Percentiles rank a stretch among this genome's conserved stretches.
Evolutionary conservation across 768 basidiomycete genomes (phyloP).

Genomic region (Tylopilus plumbeoviolaceoides): DNA sequence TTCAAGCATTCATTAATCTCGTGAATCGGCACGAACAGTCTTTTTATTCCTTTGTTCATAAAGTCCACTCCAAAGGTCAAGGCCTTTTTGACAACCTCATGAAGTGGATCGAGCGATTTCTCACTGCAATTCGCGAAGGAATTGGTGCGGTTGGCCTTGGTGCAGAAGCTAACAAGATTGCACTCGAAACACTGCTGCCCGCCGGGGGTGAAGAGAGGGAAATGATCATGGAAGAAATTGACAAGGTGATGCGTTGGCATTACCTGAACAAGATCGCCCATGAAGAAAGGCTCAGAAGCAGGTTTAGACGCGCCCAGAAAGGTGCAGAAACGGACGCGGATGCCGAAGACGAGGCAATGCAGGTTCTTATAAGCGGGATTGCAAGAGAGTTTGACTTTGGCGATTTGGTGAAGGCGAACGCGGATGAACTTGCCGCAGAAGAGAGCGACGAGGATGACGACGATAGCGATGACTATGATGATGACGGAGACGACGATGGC

Average conservation of each 20-base stretch:
- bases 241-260: slow-evolving; percentile 86
- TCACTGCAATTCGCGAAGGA: slow-evolving; percentile 87
- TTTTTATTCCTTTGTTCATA: slow-evolving; percentile 97
- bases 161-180: slow-evolving; percentile 37
- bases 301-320: slow-evolving; percentile 64
- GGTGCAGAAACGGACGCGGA: slow-evolving; percentile 46
- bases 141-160: slow-evolving; percentile 43
- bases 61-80: slow-evolving; percentile 95
- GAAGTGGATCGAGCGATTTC: slow-evolving; percentile 95
- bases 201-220: slow-evolving; percentile 73
- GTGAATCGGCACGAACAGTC: slow-evolving; percentile 92
- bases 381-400: slow-evolving; percentile 80
- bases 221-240: slow-evolving; percentile 79
- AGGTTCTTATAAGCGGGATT: slow-evolving; percentile 74
- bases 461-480: slow-evolving; percentile 37
- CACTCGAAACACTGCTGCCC: slow-evolving; percentile 88
- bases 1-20: slow-evolving; percentile 90
- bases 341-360: slow-evolving; percentile 76
- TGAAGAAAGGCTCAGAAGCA: slow-evolving; percentile 85
- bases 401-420: slow-evolving; percentile 73
- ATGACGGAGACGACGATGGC: slow-evolving; percentile 35
- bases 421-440: slow-evolving; percentile 76
- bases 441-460: slow-evolving; percentile 49
- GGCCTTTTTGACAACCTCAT: slow-evolving; percentile 91
- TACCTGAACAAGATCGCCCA: slow-evolving; percentile 91